Percentiles rank a stretch among this genome's conserved stretches.
These are phyloP conservation scores for Camellia japonica DNA, from an alignment of 148 eudicot genomes.

Conservation along the genomic window DNA sequence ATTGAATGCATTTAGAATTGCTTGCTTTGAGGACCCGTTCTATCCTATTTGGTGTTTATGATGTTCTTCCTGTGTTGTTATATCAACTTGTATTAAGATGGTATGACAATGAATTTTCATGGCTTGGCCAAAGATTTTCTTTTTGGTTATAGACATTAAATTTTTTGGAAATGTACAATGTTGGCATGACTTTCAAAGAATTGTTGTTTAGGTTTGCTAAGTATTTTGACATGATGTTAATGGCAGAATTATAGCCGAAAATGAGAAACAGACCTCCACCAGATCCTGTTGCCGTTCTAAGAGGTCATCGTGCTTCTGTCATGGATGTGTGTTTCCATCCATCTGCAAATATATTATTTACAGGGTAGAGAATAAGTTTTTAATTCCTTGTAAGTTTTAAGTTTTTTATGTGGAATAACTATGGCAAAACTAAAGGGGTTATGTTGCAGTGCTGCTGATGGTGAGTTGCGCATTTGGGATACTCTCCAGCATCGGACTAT, in stretches of 20 bases:
- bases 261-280: constrained; percentile 91
- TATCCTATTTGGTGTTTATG: too few species aligned
- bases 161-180: neutral
- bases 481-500: constrained; percentile 65
- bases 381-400: constrained; percentile 5
- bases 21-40: too few species aligned
- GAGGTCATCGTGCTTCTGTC: constrained; percentile 97
- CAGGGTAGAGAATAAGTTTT: constrained; percentile 44
- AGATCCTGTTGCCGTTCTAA: constrained; percentile 74
- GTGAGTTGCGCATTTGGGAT: constrained; percentile 90
- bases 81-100: neutral
- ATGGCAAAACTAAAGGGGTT: constrained; percentile 7
- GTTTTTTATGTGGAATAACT: neutral
- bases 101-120: neutral
- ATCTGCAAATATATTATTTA: constrained; percentile 55
- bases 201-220: neutral
- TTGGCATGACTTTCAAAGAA: neutral
- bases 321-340: constrained; percentile 80
- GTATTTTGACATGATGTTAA: constrained; percentile 12
- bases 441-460: constrained; percentile 68
- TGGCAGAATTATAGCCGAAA: constrained; percentile 16
- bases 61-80: too few species aligned
- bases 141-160: neutral
- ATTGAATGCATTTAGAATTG: too few species aligned
- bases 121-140: neutral